Evolutionary conservation across 2,329 filamentous ascomycete species (phyloP).

Genomic region (Parastagonospora avenae): DNA sequence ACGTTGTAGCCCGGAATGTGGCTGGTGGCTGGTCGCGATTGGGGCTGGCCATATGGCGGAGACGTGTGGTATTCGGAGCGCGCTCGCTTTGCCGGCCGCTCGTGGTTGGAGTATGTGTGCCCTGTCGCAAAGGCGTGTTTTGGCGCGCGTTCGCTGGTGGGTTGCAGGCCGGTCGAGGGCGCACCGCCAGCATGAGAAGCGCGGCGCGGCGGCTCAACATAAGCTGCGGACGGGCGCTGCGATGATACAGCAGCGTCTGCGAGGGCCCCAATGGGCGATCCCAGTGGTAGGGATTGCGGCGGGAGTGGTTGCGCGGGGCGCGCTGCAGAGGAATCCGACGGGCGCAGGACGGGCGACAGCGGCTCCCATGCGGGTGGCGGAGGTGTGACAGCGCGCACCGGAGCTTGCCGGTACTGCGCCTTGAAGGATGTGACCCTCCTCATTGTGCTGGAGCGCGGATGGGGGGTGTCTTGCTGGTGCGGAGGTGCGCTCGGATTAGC

Average conservation of each 20-base stretch:
- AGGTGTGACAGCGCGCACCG: slow-evolving; percentile 36
- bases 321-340: slow-evolving; percentile 26
- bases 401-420: slow-evolving; percentile 37
- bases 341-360: slow-evolving; percentile 39
- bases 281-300: slow-evolving; percentile 29
- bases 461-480: slow-evolving; percentile 15
- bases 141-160: slow-evolving; percentile 26
- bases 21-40: slow-evolving; percentile 54
- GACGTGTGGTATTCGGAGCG: slow-evolving; percentile 62
- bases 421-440: slow-evolving; percentile 42
- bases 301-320: slow-evolving; percentile 20
- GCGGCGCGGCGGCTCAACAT: slow-evolving; percentile 28
- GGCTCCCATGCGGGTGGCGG: slow-evolving; percentile 43
- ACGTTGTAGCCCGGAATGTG: slow-evolving; percentile 50
- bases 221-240: slow-evolving; percentile 45
- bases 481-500: slow-evolving; percentile 26
- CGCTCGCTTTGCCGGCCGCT: slow-evolving; percentile 64
- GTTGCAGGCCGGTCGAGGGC: slow-evolving; percentile 23
- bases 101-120: slow-evolving; percentile 28
- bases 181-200: slow-evolving; percentile 23
- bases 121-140: slow-evolving; percentile 24
- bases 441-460: slow-evolving; percentile 28
- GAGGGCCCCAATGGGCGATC: slow-evolving; percentile 51
- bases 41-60: slow-evolving; percentile 41
- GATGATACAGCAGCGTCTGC: slow-evolving; percentile 48